These are phyloP conservation scores for Podospora bellae-mahoneyi DNA, from an alignment of 495 filamentous ascomycete genomes.

Conservation along the genomic window DNA sequence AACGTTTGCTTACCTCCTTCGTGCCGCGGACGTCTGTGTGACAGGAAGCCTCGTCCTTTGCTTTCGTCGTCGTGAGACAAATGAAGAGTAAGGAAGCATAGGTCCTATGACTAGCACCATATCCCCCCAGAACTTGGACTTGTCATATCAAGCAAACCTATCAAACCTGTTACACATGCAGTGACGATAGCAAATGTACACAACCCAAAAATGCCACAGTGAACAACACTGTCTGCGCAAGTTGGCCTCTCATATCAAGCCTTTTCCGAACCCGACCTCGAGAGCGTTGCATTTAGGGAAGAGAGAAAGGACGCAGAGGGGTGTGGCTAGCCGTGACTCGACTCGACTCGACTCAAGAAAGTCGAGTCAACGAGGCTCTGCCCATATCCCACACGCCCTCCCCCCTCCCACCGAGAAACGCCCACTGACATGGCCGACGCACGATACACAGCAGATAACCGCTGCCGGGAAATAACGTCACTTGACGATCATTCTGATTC, in stretches of 20 bases:
- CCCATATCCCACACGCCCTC: not conserved
- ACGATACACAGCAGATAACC: not conserved
- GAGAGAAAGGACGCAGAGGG: not conserved
- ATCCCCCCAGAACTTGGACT: not conserved
- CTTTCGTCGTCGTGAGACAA: not conserved
- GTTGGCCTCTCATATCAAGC: not conserved
- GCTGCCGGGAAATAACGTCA: not conserved
- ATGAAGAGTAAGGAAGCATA: not conserved
- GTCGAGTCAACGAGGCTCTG: not conserved
- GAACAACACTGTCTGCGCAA: not conserved
- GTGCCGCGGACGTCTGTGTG: not conserved
- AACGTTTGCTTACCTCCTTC: slow-evolving; percentile 1
- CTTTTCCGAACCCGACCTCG: not conserved
- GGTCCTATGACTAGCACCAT: not conserved
- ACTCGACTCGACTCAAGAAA: not conserved
- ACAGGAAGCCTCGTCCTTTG: not conserved
- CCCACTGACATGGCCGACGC: not conserved
- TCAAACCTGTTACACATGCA: not conserved
- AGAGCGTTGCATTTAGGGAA: not conserved
- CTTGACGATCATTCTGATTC: not conserved
- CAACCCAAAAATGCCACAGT: not conserved
- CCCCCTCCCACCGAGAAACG: not conserved
- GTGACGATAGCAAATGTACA: not conserved
- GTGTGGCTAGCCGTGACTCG: not conserved
- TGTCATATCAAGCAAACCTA: not conserved